Evolutionary conservation across 306 rosid genomes (phyloP).

Genomic region (Geum urbanum): DNA sequence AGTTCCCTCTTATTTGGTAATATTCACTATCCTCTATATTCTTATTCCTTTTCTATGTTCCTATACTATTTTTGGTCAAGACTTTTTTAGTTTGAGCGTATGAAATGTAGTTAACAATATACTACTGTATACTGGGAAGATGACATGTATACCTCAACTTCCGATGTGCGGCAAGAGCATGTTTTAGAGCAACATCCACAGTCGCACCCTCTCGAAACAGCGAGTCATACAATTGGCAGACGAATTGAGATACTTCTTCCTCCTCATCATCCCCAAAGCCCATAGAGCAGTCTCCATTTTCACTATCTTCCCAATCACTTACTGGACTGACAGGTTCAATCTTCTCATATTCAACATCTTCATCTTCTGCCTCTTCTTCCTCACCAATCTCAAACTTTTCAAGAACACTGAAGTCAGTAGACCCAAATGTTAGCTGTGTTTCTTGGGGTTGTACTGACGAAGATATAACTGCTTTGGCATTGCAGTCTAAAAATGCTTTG

Average conservation of each 20-base stretch:
- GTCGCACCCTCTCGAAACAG: slow-evolving; percentile 70
- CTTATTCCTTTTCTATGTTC: slow-evolving; percentile 6
- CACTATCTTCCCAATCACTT: slow-evolving; percentile 98
- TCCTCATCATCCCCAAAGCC: slow-evolving; percentile 68
- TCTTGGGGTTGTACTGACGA: slow-evolving; percentile 79
- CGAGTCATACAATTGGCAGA: slow-evolving; percentile 71
- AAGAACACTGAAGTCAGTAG: slow-evolving; percentile 46
- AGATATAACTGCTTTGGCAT: slow-evolving; percentile 90
- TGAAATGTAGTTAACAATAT: slow-evolving; percentile 29
- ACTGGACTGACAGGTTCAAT: slow-evolving; percentile 58
- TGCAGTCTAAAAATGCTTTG: slow-evolving; percentile 77
- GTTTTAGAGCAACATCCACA: slow-evolving; percentile 64
- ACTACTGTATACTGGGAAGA: slow-evolving; percentile 59
- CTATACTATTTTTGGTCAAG: background rate
- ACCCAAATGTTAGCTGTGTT: slow-evolving; percentile 44
- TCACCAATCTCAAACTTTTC: slow-evolving; percentile 94
- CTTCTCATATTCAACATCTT: slow-evolving; percentile 38
- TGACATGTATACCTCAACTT: slow-evolving; percentile 83
- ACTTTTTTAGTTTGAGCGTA: slow-evolving; percentile 10
- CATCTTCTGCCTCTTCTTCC: slow-evolving; percentile 85
- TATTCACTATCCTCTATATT: slow-evolving; percentile 12
- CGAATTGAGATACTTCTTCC: slow-evolving; percentile 78
- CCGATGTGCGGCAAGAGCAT: slow-evolving; percentile 76
- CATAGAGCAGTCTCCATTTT: slow-evolving; percentile 35
- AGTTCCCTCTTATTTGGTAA: slow-evolving; percentile 32